Evolutionary conservation across 306 rosid genomes (phyloP), one percentile per base, ranked within the genome.

Genomic region (Prunus kanzakura): DNA sequence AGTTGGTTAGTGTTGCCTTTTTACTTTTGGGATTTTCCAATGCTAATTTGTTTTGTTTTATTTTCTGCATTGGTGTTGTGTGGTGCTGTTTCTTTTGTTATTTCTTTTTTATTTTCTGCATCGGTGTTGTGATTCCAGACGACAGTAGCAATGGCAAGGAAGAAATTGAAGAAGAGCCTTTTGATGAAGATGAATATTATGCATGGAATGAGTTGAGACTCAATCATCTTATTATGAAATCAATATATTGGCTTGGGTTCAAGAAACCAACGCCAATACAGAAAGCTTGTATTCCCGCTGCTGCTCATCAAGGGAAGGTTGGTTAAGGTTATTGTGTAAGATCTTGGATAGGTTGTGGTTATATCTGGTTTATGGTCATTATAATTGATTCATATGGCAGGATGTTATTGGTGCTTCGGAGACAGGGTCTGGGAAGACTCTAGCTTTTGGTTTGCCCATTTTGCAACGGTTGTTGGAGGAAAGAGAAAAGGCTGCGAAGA

Each of bases 251-350:
- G 79, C 92, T 89, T 80, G 96, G 97, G 30, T 95, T 92, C 86
- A 92, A 92, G 86, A 90, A 95, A 76, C 99, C 99, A 63, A 90
- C 97, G 2, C 91, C 97, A 1, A 95, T 92, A 75, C 99, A 92
- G 76, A 92, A 89, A 84, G 93, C 97, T 78, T 95, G 97, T 82
- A 85, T 92, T 83, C 97, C 97, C 11, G 96, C 93, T 66, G 97
- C 97, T 84, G 97, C 99, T 82, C 95, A 89, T 86, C 97, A 90
- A 82, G 97, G 99, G 81, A 92, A 95, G 97, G 99, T 92, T 75
- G 80, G 85, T 77, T 52, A 63, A 80, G 56, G 66, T 79, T 80
- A 77, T 84, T 80, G 67, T 82, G 73, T 72, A 35, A 27, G 69
- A 35, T 18, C 1, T 51, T 77, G 29, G 71, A 57, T 55, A 50